Base-by-base conservation (phyloP, 768 basidiomycete species). In the Paxillus rubicundulus region DNA sequence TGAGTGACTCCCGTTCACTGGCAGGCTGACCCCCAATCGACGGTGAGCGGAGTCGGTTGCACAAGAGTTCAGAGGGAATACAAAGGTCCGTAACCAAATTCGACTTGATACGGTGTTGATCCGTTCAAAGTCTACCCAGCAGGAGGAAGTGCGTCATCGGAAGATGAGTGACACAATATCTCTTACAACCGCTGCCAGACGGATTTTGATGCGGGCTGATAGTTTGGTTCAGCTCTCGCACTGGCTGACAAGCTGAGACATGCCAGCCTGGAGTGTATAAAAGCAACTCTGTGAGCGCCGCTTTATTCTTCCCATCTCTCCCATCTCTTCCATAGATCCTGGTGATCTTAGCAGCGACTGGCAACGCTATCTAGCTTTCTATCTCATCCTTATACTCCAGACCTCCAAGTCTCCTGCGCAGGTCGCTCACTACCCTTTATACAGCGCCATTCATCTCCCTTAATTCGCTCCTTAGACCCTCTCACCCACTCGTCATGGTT, bases 311-410 rank as follows among this genome's bases (percentile, higher is more conserved):
- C 27, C 59, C 56, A 54, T 59, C 61, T 66, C 70, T 71, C 67
- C 58, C 66, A 66, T 69, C 69, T 65, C 69, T 62, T 65, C 61
- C 68, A 67, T 64, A 63, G 81, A 74, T 82, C 82, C 82, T 62
- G 81, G 82, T 72, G 82, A 77, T 82, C 79, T 58, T 56, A 50
- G 18, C 42, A 53, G 52, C 54, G 46, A 58, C 55, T 55, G 57
- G 54, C 32, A 56, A 41, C 54, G 55, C 57, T 37, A 39, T 18
- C 37, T 57, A 53, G 18, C 53, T 48, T 56, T 52, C 58, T 60
- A 53, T 61, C 58, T 57, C 55, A 54, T 54, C 28, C 32, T 45
- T 30, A 34, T 55, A 52, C 56, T 43, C 55, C 50, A 58, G 63
- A 37, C 39, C 50, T 66, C 60, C 56, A 54, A 62, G 55, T 42